Percentiles rank a stretch among this genome's conserved stretches.
Evolutionary conservation across 2,329 filamentous ascomycete species (phyloP).

Genomic region (Zarea fungicola): DNA sequence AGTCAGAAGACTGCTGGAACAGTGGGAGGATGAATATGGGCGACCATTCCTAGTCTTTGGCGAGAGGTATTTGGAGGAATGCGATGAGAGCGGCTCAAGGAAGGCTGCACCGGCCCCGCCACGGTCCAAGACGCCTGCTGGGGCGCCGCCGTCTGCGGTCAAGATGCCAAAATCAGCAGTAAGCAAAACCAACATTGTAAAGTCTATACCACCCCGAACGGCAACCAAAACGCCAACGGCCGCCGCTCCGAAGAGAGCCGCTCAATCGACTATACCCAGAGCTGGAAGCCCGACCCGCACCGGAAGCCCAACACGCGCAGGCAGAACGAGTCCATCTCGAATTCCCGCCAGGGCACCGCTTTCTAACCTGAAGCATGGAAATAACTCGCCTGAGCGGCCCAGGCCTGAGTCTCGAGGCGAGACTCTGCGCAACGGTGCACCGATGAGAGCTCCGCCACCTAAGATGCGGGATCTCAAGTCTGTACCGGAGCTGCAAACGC

Average conservation of each 20-base stretch:
- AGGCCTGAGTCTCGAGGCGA: slow-evolving; percentile 40
- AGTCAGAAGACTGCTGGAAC: slow-evolving; percentile 73
- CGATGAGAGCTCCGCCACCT: slow-evolving; percentile 68
- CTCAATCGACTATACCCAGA: slow-evolving; percentile 17
- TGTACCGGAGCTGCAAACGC: slow-evolving; percentile 47
- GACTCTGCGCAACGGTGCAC: slow-evolving; percentile 49
- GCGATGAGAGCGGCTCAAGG: slow-evolving; percentile 60
- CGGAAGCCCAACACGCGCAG: slow-evolving; percentile 19
- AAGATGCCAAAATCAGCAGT: slow-evolving; percentile 32
- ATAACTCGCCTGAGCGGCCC: slow-evolving; percentile 74
- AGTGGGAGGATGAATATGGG: slow-evolving; percentile 91
- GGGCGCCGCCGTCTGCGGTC: slow-evolving; percentile 44
- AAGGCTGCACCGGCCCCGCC: slow-evolving; percentile 46
- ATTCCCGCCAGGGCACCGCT: slow-evolving; percentile 67
- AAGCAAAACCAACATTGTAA: slow-evolving; percentile 24
- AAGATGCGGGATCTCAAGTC: slow-evolving; percentile 79
- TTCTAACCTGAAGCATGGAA: slow-evolving; percentile 62
- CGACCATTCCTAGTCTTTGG: slow-evolving; percentile 90
- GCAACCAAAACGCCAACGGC: slow-evolving; percentile 53
- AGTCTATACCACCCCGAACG: slow-evolving; percentile 32
- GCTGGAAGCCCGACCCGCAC: slow-evolving; percentile 16
- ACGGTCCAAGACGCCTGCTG: slow-evolving; percentile 70
- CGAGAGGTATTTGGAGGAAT: slow-evolving; percentile 79
- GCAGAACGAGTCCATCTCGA: slow-evolving; percentile 38
- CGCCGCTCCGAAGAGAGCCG: slow-evolving; percentile 25